Evolutionary conservation across 2,329 filamentous ascomycete species (phyloP).

Genomic region (Tothia fuscella): DNA sequence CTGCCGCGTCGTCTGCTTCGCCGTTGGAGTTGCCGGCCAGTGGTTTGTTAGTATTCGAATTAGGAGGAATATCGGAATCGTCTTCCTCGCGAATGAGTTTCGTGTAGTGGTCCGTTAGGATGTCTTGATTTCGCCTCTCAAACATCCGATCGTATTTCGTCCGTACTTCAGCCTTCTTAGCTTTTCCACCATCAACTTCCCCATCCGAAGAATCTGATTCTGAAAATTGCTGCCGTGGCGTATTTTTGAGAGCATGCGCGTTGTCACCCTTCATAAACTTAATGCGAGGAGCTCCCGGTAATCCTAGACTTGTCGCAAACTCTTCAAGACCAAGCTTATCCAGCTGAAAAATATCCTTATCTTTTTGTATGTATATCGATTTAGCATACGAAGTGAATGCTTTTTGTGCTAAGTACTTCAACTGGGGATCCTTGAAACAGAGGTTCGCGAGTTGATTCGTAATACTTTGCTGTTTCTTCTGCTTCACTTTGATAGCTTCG

Average conservation of each 20-base stretch:
- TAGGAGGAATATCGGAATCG: constrained; percentile 28
- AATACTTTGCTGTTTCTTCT: constrained; percentile 82
- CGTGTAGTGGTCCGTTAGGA: constrained; percentile 84
- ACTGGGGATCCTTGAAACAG: constrained; percentile 86
- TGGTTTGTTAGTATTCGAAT: constrained; percentile 24
- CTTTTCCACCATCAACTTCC: constrained; percentile 34
- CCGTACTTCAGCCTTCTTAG: constrained; percentile 60
- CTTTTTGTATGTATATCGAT: constrained; percentile 76
- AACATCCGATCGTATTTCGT: constrained; percentile 99
- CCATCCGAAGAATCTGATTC: constrained; percentile 46
- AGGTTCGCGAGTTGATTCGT: constrained; percentile 79
- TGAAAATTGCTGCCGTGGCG: constrained; percentile 44
- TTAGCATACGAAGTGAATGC: constrained; percentile 85
- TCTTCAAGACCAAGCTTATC: constrained; percentile 74
- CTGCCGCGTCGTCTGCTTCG: constrained; percentile 24
- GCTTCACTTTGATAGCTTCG: constrained; percentile 70
- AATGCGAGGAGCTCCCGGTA: constrained; percentile 85
- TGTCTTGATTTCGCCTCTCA: constrained; percentile 88
- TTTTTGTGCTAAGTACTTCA: constrained; percentile 94
- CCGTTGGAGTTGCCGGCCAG: constrained; percentile 15
- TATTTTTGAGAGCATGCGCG: constrained; percentile 77
- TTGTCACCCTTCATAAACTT: constrained; percentile 87
- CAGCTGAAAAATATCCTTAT: constrained; percentile 84
- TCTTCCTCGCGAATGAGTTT: constrained; percentile 55
- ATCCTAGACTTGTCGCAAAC: constrained; percentile 71